phyloP scores from a whole-genome alignment of 306 rosid species.

The Trifolium subterraneum region DNA sequence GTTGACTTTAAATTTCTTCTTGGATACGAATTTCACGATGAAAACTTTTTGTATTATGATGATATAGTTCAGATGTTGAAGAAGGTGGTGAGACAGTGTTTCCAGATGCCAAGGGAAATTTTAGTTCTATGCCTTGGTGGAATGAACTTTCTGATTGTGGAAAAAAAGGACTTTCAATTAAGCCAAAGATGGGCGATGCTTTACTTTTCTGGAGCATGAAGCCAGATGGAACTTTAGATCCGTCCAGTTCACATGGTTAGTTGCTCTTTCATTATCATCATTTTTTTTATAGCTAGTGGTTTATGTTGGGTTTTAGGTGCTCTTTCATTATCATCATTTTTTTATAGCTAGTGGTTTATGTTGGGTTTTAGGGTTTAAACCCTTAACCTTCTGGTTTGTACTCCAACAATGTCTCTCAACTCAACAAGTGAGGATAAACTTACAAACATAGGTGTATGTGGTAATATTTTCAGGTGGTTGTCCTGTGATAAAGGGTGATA shows the following conservation, averaged over 20 bases:
- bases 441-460: conserved; percentile 1
- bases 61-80: conserved; percentile 91
- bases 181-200: conserved; percentile 96
- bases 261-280: not conserved
- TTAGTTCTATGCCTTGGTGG: conserved; percentile 97
- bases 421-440: not conserved
- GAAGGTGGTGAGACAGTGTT: conserved; percentile 99
- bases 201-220: conserved; percentile 99
- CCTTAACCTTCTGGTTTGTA: no score
- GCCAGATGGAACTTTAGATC: conserved; percentile 82
- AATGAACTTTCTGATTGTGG: conserved; percentile 92
- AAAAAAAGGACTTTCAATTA: conserved; percentile 80
- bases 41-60: conserved; percentile 35
- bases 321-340: no score
- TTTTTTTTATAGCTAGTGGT: no score
- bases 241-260: conserved; percentile 87
- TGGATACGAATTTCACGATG: conserved; percentile 12
- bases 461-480: conserved; percentile 78
- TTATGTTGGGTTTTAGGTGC: no score
- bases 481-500: conserved; percentile 88
- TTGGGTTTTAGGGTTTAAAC: no score
- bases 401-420: no score
- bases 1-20: conserved; percentile 13
- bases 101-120: conserved; percentile 83
- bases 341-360: no score